Evolutionary conservation across 192 early-diverging fungal genomes (phyloP), one percentile per base, ranked within the genome.

Genomic region (Dissophora globulifera): DNA sequence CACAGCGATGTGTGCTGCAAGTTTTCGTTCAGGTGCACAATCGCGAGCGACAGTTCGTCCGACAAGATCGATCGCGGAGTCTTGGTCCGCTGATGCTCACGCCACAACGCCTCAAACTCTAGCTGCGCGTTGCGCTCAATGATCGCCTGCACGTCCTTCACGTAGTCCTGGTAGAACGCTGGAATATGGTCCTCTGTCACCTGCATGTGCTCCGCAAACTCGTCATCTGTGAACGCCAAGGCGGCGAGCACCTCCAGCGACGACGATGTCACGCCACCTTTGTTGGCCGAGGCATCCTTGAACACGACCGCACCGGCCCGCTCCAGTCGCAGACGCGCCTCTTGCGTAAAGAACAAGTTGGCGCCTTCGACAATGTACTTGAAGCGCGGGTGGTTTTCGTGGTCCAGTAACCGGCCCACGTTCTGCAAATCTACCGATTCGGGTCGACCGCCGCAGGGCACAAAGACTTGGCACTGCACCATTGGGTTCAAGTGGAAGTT

Each of bases 361-460:
- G 97, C 97, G 58, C 97, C 97, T 80, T 99, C 97, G 31, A 98
- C 96, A 78, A 99, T 91, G 84, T 97, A 99, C 88, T 99, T 98
- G 93, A 96, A 99, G 26, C 93, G 88, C 20, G 96, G 89, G 48
- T 86, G 83, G 50, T 94, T 93, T 62, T 96, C 90, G 32, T 82
- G 81, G 31, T 91, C 90, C 54, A 98, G 84, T 33, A 99, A 81
- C 32, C 78, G 32, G 27, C 84, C 69, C 31, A 97, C 92, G 78
- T 99, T 99, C 79, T 85, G 88, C 41, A 99, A 85, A 84, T 96
- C 97, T 43, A 99, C 92, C 19, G 96, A 89, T 83, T 99, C 97
- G 57, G 97, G 97, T 53, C 97, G 92, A 58, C 97, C 97, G 81
- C 97, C 97, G 67, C 97, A 99, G 7, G 97, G 97, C 20, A 99